A percentile compares a stretch with the other conserved stretches of the same genome.
These are phyloP conservation scores for Mesostigma viride DNA, from an alignment of 139 green algal species.

Conservation along the genomic window DNA sequence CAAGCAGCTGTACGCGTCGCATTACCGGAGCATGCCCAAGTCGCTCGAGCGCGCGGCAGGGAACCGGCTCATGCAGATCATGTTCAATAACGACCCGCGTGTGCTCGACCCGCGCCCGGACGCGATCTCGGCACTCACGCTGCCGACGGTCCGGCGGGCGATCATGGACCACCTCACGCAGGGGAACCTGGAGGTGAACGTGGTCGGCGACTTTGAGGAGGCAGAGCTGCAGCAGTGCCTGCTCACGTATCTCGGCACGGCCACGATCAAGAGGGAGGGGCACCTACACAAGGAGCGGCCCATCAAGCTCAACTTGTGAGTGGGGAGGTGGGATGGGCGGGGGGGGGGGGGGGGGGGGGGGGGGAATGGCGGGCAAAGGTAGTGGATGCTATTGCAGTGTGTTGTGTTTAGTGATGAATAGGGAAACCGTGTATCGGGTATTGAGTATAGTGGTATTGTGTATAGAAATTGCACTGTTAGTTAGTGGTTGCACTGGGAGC, in stretches of 20 bases:
- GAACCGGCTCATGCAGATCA: constrained; percentile 53
- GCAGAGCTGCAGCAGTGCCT: constrained; percentile 55
- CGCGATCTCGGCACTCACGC: constrained; percentile 70
- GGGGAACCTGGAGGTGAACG: constrained; percentile 30
- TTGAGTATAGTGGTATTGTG: too few species aligned
- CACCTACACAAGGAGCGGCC: too few species aligned
- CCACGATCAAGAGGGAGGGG: too few species aligned
- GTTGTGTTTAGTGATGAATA: too few species aligned
- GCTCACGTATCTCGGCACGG: constrained; percentile 60
- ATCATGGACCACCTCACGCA: constrained; percentile 22
- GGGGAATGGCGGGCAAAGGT: too few species aligned
- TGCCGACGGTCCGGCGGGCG: constrained; percentile 8
- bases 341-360: background rate
- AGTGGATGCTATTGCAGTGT: too few species aligned
- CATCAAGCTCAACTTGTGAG: background rate
- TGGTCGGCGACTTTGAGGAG: constrained; percentile 87
- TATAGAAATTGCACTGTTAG: too few species aligned
- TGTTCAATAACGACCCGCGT: constrained; percentile 64
- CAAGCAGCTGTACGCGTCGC: constrained; percentile 65
- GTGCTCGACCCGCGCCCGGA: constrained; percentile 70
- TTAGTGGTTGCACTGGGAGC: too few species aligned
- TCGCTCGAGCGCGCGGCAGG: constrained; percentile 54
- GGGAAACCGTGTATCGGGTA: too few species aligned
- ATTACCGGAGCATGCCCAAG: constrained; percentile 63
- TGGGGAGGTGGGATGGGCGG: too few species aligned